Percentiles rank a stretch among this genome's conserved stretches.
phyloP scores from a whole-genome alignment of 2,329 filamentous ascomycete species.

The Nemania abortiva region DNA sequence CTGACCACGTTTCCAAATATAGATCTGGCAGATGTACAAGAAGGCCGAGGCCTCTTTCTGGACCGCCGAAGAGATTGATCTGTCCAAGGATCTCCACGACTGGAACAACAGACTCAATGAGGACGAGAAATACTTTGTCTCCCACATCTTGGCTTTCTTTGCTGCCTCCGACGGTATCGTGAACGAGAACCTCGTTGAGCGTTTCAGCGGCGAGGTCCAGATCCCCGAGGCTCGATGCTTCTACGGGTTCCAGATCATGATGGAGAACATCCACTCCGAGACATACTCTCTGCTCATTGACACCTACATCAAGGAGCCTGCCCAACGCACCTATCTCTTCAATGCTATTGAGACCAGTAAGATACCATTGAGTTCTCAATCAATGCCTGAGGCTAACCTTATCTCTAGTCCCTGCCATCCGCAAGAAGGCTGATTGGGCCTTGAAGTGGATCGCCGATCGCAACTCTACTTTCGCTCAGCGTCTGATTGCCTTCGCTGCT shows the following conservation, averaged over 20 bases:
- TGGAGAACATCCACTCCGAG: slow-evolving; percentile 99
- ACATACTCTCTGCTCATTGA: slow-evolving; percentile 99
- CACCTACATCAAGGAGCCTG: slow-evolving; percentile 98
- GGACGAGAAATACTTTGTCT: slow-evolving; percentile 98
- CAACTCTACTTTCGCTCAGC: slow-evolving; percentile 93
- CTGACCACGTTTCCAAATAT: slow-evolving; percentile 55
- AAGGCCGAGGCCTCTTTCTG: slow-evolving; percentile 99
- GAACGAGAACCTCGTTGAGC: slow-evolving; percentile 98
- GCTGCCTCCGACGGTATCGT: slow-evolving; percentile 98
- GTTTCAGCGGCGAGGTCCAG: slow-evolving; percentile 97
- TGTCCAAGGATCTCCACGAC: slow-evolving; percentile 98
- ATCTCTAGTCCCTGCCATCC: slow-evolving; percentile 85
- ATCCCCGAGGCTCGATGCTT: slow-evolving; percentile 98
- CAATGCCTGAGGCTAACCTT: slow-evolving; percentile 33
- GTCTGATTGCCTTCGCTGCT: slow-evolving; percentile 94
- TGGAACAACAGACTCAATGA: slow-evolving; percentile 98
- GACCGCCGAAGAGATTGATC: slow-evolving; percentile 99
- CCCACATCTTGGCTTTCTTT: slow-evolving; percentile 98
- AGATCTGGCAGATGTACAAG: slow-evolving; percentile 99
- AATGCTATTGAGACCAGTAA: slow-evolving; percentile 98
- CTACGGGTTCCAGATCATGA: slow-evolving; percentile 99
- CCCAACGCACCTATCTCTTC: slow-evolving; percentile 93
- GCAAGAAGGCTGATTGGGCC: slow-evolving; percentile 99
- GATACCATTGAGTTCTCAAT: slow-evolving; percentile 45
- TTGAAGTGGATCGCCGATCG: slow-evolving; percentile 94